phyloP scores from a whole-genome alignment of 2,329 filamentous ascomycete genomes.

The Alternaria consortialis region DNA sequence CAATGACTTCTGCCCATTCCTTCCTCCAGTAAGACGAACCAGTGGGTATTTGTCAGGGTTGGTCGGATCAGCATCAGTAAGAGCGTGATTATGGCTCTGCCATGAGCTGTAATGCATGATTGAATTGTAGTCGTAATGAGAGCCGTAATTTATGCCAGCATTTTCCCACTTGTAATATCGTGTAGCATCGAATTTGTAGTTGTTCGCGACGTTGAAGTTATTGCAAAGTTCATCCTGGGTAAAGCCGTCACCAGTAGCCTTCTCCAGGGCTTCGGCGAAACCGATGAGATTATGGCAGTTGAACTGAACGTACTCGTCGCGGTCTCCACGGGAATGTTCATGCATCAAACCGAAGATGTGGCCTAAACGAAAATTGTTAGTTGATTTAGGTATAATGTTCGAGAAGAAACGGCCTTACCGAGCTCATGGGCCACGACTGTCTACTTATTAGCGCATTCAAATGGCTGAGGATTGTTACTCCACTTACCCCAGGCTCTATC shows the following conservation, averaged over 20 bases:
- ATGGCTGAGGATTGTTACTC: not conserved
- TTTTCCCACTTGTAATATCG: not conserved
- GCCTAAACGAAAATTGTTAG: not conserved
- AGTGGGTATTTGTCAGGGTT: not conserved
- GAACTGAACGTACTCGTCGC: slow-evolving; percentile 3
- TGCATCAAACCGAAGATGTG: slow-evolving; percentile 9
- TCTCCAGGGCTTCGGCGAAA: not conserved
- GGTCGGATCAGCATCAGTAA: not conserved
- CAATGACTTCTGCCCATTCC: not conserved
- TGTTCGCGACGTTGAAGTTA: not conserved
- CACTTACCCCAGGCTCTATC: slow-evolving; percentile 4
- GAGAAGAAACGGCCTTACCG: not conserved
- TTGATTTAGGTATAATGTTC: not conserved
- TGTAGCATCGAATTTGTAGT: not conserved
- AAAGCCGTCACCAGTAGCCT: not conserved
- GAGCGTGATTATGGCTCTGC: not conserved
- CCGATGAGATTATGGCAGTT: slow-evolving; percentile 2
- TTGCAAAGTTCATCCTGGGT: slow-evolving; percentile 1
- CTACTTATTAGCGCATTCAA: not conserved
- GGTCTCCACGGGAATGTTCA: slow-evolving; percentile 9
- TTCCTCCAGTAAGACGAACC: not conserved
- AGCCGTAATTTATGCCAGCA: not conserved
- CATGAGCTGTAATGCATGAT: slow-evolving; percentile 9
- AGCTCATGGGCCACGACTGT: not conserved
- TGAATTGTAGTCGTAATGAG: slow-evolving; percentile 1